Conservation (phyloP, 1,284 basidiomycete species). For the Flammula alnicola region DNA sequence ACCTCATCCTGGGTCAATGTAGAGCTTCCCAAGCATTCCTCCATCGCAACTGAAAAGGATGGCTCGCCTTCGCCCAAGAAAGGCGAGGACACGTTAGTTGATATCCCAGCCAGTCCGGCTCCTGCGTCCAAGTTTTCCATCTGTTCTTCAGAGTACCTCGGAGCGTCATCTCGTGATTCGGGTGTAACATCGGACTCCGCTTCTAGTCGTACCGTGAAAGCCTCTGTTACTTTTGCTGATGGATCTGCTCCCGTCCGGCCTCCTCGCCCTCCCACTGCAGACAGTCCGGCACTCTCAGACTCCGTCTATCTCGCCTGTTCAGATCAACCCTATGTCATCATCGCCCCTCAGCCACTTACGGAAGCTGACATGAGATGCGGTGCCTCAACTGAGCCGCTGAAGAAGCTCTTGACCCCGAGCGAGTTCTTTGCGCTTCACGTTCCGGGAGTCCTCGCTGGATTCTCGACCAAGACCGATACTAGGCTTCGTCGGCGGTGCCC, state of each 20-base stretch:
- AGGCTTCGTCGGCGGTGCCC: conserved; percentile 6
- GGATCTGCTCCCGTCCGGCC: conserved; percentile 25
- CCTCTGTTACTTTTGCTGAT: conserved; percentile 10
- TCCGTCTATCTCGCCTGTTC: conserved; percentile 29
- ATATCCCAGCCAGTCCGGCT: background rate
- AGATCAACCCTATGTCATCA: conserved; percentile 25
- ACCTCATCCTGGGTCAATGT: conserved; percentile 5
- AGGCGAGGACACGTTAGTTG: background rate
- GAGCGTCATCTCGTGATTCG: conserved; percentile 11
- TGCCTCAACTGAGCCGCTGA: background rate
- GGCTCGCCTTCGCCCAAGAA: background rate
- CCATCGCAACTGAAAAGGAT: background rate
- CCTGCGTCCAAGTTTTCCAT: conserved; percentile 23
- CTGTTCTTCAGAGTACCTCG: conserved; percentile 21
- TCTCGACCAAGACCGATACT: too few species aligned
- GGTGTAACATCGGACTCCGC: conserved; percentile 13
- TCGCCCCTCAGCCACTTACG: conserved; percentile 19
- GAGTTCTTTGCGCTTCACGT: conserved; percentile 24
- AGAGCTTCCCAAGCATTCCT: background rate
- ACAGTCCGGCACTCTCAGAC: conserved; percentile 31
- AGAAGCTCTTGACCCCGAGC: conserved; percentile 20
- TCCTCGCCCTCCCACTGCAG: conserved; percentile 32
- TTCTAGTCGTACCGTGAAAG: background rate
- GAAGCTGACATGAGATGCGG: conserved; percentile 9
- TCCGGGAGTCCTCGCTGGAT: conserved; percentile 15